Percentiles rank a stretch among this genome's conserved stretches.
These are phyloP conservation scores for Alternaria arbusti DNA, from an alignment of 2,329 filamentous ascomycete species.

Conservation along the genomic window DNA sequence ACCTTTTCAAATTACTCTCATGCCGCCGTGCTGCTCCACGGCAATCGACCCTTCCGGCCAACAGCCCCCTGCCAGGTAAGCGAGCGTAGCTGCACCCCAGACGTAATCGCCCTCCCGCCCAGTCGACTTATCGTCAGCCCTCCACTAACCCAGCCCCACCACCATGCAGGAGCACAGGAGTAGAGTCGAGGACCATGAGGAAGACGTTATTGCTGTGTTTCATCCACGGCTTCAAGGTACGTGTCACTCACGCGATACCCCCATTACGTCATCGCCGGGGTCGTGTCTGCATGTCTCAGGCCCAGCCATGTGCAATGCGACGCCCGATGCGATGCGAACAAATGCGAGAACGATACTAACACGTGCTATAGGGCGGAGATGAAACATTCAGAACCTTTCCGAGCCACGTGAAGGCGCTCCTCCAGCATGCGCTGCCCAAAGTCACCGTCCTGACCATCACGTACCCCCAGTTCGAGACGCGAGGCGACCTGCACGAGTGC, in stretches of 20 bases:
- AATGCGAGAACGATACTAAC: conserved; percentile 15
- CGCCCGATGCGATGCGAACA: not conserved
- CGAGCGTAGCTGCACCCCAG: conserved; percentile 27
- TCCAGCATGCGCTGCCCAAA: conserved; percentile 71
- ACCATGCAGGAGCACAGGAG: conserved; percentile 49
- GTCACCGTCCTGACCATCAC: conserved; percentile 70
- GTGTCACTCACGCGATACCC: conserved; percentile 35
- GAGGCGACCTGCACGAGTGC: conserved; percentile 74
- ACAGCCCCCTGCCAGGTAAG: conserved; percentile 11
- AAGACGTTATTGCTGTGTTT: conserved; percentile 83
- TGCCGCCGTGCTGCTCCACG: not conserved
- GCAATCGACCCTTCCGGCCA: conserved; percentile 1
- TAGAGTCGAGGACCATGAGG: conserved; percentile 63
- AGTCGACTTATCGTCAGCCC: conserved; percentile 4
- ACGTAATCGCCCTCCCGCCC: conserved; percentile 27
- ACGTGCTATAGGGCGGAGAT: conserved; percentile 67
- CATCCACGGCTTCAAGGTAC: conserved; percentile 85
- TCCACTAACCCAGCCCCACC: conserved; percentile 16
- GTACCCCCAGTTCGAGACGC: conserved; percentile 85
- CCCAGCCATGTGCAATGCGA: not conserved
- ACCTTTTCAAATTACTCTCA: not conserved
- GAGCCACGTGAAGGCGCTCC: conserved; percentile 69
- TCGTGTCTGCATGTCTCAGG: not conserved
- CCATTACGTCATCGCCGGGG: conserved; percentile 6
- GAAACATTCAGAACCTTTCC: conserved; percentile 80